Evolutionary conservation across 495 filamentous ascomycete species (phyloP), one percentile per base, ranked within the genome.

Genomic region (Penicillium subrubescens): DNA sequence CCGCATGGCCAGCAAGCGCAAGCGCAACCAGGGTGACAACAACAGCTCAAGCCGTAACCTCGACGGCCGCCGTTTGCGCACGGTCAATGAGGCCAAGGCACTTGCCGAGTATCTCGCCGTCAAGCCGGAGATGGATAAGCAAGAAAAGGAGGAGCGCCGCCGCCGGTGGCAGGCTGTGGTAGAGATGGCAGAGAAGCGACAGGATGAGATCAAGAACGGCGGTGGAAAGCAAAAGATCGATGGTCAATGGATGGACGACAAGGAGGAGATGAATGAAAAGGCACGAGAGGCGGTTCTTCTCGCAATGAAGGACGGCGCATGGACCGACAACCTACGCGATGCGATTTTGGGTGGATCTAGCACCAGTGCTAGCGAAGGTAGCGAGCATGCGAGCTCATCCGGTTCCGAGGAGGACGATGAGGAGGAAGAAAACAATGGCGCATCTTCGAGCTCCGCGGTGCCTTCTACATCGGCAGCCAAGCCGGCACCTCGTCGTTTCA

Each of bases 81-180:
- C 94, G 8, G 89, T 99, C 43, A 94, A 89, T 58, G 94, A 97
- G 70, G 95, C 96, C 19, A 99, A 98, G 75, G 90, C 91, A 3
- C 83, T 99, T 34, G 94, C 96, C 0, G 94, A 98, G 73, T 98
- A 96, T 72, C 84, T 98, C 2, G 93, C 95, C 14, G 88, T 95
- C 59, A 97, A 98, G 73, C 95, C 96, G 0, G 95, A 97, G 61
- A 97, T 97, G 93, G 95, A 97, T 61, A 87, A 88, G 69, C 90
- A 90, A 71, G 94, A 97, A 73, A 92, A 93, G 62, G 93, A 96
- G 72, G 89, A 90, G 74, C 85, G 92, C 48, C 81, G 88, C 51
- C 85, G 88, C 74, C 76, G 92, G 51, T 97, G 93, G 91, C 86
- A 94, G 75, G 84, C 91, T 62, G 88, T 97, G 31, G 89, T 97